These are phyloP conservation scores for Scedosporium aurantiacum DNA, from an alignment of 2,329 filamentous ascomycete species.

Conservation along the genomic window DNA sequence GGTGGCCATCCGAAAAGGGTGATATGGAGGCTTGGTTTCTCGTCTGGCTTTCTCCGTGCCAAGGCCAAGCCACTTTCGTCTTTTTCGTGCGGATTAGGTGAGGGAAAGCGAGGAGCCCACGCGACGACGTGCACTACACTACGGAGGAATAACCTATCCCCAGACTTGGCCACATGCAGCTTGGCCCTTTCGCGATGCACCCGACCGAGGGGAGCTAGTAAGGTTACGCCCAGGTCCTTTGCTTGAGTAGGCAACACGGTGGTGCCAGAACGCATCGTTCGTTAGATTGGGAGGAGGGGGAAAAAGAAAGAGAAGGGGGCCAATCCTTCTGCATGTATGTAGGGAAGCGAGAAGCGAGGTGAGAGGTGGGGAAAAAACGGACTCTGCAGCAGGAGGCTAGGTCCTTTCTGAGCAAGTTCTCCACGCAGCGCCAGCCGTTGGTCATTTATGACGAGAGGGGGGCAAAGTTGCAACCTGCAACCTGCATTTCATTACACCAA, in stretches of 20 bases:
- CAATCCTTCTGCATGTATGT: not conserved
- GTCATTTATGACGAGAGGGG: not conserved
- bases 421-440: not conserved
- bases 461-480: not conserved
- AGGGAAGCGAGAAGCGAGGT: not conserved
- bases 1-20: not conserved
- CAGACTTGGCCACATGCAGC: not conserved
- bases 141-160: not conserved
- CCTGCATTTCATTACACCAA: not conserved
- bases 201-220: not conserved
- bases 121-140: not conserved
- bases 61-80: constrained; percentile 1
- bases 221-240: not conserved
- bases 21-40: not conserved
- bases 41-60: not conserved
- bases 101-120: not conserved
- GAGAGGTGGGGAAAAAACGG: not conserved
- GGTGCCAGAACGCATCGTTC: too few species aligned
- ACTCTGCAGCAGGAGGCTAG: not conserved
- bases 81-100: not conserved
- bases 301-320: not conserved
- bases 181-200: not conserved
- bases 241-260: too few species aligned
- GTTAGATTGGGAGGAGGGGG: not conserved
- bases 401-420: not conserved